phyloP scores from a whole-genome alignment of 345 rosid genomes.

The Brassica juncea region DNA sequence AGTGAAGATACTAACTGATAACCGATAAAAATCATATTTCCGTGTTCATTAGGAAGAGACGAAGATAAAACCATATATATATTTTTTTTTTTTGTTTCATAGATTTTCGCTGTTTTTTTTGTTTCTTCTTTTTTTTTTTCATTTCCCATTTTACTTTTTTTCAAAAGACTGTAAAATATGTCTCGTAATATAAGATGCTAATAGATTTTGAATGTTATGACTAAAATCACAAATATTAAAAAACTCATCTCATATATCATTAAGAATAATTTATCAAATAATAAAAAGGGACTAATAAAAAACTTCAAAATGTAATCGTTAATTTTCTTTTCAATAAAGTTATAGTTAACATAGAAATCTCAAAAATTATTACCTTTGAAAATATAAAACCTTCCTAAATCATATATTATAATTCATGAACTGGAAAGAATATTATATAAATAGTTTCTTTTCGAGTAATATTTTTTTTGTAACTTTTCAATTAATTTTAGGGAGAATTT shows the following conservation, averaged over 20 bases:
- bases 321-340: no score
- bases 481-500: no score
- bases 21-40: not conserved
- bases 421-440: no score
- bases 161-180: not conserved
- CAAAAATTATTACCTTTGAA: no score
- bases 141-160: not conserved
- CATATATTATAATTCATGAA: no score
- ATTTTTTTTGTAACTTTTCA: no score
- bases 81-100: not conserved
- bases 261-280: no score
- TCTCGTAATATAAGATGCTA: not conserved
- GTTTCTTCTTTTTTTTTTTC: not conserved
- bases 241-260: not conserved
- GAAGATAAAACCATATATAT: not conserved
- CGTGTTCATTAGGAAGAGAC: not conserved
- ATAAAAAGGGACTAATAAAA: no score
- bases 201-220: not conserved
- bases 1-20: not conserved
- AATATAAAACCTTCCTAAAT: no score
- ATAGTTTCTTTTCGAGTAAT: no score
- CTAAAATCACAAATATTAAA: not conserved
- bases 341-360: no score
- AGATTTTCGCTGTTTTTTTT: not conserved
- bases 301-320: no score